Evolutionary conservation across 208 protist species (phyloP).

Genomic region (Leishmania mexicana): DNA sequence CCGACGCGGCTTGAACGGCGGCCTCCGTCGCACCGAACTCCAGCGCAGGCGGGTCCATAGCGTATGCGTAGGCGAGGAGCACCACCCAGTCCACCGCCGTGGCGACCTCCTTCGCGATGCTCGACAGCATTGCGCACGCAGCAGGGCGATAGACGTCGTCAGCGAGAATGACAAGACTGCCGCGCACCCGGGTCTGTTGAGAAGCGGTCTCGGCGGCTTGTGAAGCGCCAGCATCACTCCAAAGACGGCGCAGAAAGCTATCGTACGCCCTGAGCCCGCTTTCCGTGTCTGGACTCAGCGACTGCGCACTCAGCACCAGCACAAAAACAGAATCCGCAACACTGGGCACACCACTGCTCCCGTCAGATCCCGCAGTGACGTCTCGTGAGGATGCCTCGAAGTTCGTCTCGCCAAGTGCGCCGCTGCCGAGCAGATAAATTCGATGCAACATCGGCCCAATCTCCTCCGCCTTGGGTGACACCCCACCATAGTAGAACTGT

Average conservation of each 20-base stretch:
- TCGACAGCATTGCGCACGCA: slow-evolving; percentile 12
- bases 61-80: slow-evolving; percentile 34
- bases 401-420: neutral
- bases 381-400: neutral
- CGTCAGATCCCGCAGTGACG: neutral
- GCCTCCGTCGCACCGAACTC: slow-evolving; percentile 45
- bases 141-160: slow-evolving; percentile 23
- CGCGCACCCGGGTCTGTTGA: neutral
- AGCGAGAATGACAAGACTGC: slow-evolving; percentile 25
- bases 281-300: slow-evolving; percentile 9
- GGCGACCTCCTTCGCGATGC: slow-evolving; percentile 7
- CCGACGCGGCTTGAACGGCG: slow-evolving; percentile 8
- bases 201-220: neutral
- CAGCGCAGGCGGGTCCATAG: slow-evolving; percentile 53
- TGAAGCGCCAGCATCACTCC: neutral
- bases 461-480: slow-evolving; percentile 25
- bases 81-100: slow-evolving; percentile 24
- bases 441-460: slow-evolving; percentile 28
- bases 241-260: slow-evolving; percentile 13
- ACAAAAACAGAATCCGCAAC: slow-evolving; percentile 21
- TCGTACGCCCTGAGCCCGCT: slow-evolving; percentile 16
- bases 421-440: slow-evolving; percentile 8
- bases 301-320: slow-evolving; percentile 29
- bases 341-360: neutral
- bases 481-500: slow-evolving; percentile 34